Evolutionary conservation across 2,329 filamentous ascomycete genomes (phyloP).

Genomic region (Colletotrichum lini): DNA sequence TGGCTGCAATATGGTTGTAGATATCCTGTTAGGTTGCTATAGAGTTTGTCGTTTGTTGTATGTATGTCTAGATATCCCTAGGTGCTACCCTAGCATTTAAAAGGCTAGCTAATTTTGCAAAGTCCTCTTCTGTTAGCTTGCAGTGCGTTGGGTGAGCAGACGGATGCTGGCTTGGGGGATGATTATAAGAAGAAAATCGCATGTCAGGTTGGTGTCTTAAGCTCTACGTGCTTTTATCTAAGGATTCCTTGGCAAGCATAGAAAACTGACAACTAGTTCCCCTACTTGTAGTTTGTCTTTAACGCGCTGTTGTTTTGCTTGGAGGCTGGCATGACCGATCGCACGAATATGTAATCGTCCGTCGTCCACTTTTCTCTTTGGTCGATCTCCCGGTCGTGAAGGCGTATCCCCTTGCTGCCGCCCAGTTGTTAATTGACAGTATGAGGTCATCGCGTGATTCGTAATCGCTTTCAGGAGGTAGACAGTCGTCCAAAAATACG

Average conservation of each 20-base stretch:
- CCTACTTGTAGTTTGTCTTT: constrained; percentile 35
- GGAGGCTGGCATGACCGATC: constrained; percentile 17
- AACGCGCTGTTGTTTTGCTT: constrained; percentile 19
- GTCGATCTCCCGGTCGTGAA: constrained; percentile 36
- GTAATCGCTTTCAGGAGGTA: constrained; percentile 36
- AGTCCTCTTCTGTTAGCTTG: constrained; percentile 15
- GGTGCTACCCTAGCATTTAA: constrained; percentile 37
- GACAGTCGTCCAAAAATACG: constrained; percentile 35
- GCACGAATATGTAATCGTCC: constrained; percentile 9
- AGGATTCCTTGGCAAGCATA: constrained; percentile 35
- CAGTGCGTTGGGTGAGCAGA: constrained; percentile 23
- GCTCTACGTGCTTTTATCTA: constrained; percentile 27
- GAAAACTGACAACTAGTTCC: constrained; percentile 40
- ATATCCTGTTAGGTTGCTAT: constrained; percentile 45
- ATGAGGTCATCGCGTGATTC: constrained; percentile 21
- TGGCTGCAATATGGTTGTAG: constrained; percentile 41
- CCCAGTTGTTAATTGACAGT: constrained; percentile 38
- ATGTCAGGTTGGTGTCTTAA: constrained; percentile 29
- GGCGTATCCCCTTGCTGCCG: constrained; percentile 32
- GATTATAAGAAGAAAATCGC: constrained; percentile 28
- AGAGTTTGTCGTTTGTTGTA: constrained; percentile 32
- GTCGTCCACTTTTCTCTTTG: constrained; percentile 19
- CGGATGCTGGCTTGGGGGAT: constrained; percentile 29
- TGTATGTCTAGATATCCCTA: constrained; percentile 42
- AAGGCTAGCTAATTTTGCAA: constrained; percentile 23